These are phyloP conservation scores for Nakaseomyces nivariensis DNA, from an alignment of 1,139 yeast species.

Conservation along the genomic window DNA sequence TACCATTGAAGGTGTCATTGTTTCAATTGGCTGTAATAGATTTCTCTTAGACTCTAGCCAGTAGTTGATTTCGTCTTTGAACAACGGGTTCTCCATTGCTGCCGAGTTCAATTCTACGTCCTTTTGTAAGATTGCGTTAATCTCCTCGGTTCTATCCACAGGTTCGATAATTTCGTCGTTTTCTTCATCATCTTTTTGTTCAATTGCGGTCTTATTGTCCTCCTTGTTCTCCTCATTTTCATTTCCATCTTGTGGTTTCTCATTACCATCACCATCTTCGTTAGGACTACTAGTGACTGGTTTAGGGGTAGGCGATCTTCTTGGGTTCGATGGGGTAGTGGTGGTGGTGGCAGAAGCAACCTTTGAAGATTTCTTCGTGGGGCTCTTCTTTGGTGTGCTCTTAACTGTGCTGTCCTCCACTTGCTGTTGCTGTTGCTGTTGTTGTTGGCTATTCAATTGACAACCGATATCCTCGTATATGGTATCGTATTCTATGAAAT, in stretches of 20 bases:
- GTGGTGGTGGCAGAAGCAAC: neutral
- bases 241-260: neutral
- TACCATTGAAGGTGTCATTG: constrained; percentile 25
- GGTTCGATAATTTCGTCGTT: constrained; percentile 12
- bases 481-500: constrained; percentile 90
- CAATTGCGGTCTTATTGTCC: neutral
- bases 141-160: constrained; percentile 22
- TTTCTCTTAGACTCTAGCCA: constrained; percentile 26
- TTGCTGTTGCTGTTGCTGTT: neutral
- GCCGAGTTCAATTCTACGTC: constrained; percentile 16
- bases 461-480: constrained; percentile 78
- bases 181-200: neutral
- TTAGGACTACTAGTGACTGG: too few relatives aligned
- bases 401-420: neutral
- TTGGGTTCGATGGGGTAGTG: neutral
- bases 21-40: constrained; percentile 25
- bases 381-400: constrained; percentile 5
- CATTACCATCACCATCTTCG: neutral
- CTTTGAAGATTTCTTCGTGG: constrained; percentile 6
- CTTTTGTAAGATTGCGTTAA: constrained; percentile 19
- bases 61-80: constrained; percentile 23
- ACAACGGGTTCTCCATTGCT: constrained; percentile 27
- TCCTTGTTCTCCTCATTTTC: neutral
- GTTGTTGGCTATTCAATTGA: constrained; percentile 5
- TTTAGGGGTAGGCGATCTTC: neutral